Percentiles rank a stretch among this genome's conserved stretches.
Evolutionary conservation across 495 filamentous ascomycete genomes (phyloP).

Genomic region (Podospora sp.): DNA sequence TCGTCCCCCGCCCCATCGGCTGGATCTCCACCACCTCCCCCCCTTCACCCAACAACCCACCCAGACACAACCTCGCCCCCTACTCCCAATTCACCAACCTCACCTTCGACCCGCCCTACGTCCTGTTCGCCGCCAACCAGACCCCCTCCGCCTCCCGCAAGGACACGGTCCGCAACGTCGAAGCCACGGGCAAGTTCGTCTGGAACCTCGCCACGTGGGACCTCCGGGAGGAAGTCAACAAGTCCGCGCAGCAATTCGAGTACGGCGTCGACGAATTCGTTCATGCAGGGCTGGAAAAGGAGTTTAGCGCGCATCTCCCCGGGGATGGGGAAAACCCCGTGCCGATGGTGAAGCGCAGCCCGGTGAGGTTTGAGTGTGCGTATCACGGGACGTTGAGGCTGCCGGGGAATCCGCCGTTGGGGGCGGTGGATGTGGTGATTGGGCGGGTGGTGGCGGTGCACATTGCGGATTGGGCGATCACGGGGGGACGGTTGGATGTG

Average conservation of each 20-base stretch:
- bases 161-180: constrained; percentile 57
- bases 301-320: constrained; percentile 27
- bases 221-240: constrained; percentile 55
- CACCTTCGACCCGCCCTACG: constrained; percentile 61
- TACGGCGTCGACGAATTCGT: constrained; percentile 58
- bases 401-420: constrained; percentile 57
- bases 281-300: constrained; percentile 49
- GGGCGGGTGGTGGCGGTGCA: constrained; percentile 59
- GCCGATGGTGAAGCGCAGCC: constrained; percentile 55
- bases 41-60: not conserved
- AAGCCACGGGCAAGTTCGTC: constrained; percentile 56
- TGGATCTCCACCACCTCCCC: constrained; percentile 28
- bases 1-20: constrained; percentile 28
- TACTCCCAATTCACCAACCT: constrained; percentile 64
- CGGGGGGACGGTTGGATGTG: constrained; percentile 55
- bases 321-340: constrained; percentile 38
- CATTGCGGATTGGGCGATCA: constrained; percentile 54
- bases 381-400: constrained; percentile 56
- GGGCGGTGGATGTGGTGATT: constrained; percentile 57
- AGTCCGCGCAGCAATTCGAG: constrained; percentile 45
- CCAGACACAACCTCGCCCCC: constrained; percentile 55
- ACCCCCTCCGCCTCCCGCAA: constrained; percentile 46
- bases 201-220: constrained; percentile 62
- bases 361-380: constrained; percentile 59
- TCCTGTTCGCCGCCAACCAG: constrained; percentile 61